Percentiles rank a stretch among this genome's conserved stretches.
phyloP scores from a whole-genome alignment of 2,329 filamentous ascomycete species.

The Botryotinia convoluta region DNA sequence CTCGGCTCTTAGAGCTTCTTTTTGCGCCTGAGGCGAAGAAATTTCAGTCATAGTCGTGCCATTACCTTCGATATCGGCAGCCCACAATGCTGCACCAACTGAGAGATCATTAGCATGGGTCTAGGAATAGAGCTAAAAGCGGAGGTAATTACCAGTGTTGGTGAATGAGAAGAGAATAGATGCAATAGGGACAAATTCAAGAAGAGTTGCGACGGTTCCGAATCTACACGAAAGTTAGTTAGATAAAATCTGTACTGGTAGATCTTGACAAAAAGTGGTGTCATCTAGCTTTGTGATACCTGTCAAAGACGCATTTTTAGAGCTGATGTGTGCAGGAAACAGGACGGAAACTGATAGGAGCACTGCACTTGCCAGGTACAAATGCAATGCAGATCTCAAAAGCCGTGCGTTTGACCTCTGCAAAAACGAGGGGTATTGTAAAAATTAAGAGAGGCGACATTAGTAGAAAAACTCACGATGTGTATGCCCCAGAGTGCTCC shows the following conservation, averaged over 20 bases:
- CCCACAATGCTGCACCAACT: slow-evolving; percentile 94
- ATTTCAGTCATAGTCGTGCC: slow-evolving; percentile 35
- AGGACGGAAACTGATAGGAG: background rate
- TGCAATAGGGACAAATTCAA: slow-evolving; percentile 81
- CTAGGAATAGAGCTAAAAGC: background rate
- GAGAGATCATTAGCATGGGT: slow-evolving; percentile 11
- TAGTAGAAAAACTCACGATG: slow-evolving; percentile 56
- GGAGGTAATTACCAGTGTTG: slow-evolving; percentile 60
- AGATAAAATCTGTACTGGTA: background rate
- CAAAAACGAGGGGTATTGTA: background rate
- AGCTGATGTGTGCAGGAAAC: background rate
- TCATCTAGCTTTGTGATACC: slow-evolving; percentile 8
- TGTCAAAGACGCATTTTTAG: slow-evolving; percentile 16
- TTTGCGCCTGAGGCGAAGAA: slow-evolving; percentile 24
- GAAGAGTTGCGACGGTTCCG: slow-evolving; percentile 67
- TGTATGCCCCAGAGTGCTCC: slow-evolving; percentile 72
- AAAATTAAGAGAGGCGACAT: background rate
- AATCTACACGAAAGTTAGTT: slow-evolving; percentile 56
- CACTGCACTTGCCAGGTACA: background rate
- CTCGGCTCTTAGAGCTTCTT: slow-evolving; percentile 27
- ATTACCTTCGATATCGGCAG: slow-evolving; percentile 70
- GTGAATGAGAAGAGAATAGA: slow-evolving; percentile 87
- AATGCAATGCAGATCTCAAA: slow-evolving; percentile 8
- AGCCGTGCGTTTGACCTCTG: background rate
- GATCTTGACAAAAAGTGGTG: background rate